A percentile compares a stretch with the other conserved stretches of the same genome.
Evolutionary conservation across 169 alveolate genomes (phyloP).

Genomic region (Besnoitia besnoiti): DNA sequence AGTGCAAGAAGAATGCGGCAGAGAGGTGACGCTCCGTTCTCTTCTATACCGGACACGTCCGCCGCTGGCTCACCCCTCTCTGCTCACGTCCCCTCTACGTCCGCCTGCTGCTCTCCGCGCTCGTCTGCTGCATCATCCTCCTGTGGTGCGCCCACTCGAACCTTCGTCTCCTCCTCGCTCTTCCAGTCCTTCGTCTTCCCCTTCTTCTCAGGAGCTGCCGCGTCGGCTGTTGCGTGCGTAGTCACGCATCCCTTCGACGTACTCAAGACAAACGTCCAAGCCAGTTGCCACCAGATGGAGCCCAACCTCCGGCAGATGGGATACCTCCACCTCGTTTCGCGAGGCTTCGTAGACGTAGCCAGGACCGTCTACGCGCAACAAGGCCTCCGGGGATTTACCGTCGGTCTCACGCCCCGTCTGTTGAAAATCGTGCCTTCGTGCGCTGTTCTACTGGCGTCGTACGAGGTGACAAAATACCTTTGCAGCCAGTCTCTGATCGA

Average conservation of each 20-base stretch:
- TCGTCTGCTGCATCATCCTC: background rate
- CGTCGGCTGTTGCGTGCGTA: conserved; percentile 68
- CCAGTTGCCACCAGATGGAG: background rate
- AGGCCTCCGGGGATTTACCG: conserved; percentile 57
- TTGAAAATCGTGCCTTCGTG: conserved; percentile 69
- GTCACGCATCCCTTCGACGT: conserved; percentile 77
- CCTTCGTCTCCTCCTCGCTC: background rate
- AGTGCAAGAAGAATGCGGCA: background rate
- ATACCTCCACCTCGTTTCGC: background rate
- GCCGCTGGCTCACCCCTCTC: background rate
- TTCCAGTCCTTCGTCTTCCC: conserved; percentile 45
- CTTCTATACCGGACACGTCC: background rate
- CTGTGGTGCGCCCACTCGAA: background rate
- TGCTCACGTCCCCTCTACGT: background rate
- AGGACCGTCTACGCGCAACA: conserved; percentile 40
- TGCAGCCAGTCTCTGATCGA: conserved; percentile 46
- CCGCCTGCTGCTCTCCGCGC: conserved; percentile 2
- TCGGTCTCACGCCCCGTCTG: conserved; percentile 64
- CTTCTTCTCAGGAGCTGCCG: conserved; percentile 59
- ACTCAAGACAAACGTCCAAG: conserved; percentile 69
- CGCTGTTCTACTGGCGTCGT: conserved; percentile 67
- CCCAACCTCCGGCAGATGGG: conserved; percentile 9
- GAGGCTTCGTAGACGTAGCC: background rate
- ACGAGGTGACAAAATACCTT: conserved; percentile 55
- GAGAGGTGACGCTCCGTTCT: background rate